A percentile compares a stretch with the other conserved stretches of the same genome.
These are phyloP conservation scores for Suillus hirtellus DNA, from an alignment of 768 basidiomycete genomes.

Conservation along the genomic window DNA sequence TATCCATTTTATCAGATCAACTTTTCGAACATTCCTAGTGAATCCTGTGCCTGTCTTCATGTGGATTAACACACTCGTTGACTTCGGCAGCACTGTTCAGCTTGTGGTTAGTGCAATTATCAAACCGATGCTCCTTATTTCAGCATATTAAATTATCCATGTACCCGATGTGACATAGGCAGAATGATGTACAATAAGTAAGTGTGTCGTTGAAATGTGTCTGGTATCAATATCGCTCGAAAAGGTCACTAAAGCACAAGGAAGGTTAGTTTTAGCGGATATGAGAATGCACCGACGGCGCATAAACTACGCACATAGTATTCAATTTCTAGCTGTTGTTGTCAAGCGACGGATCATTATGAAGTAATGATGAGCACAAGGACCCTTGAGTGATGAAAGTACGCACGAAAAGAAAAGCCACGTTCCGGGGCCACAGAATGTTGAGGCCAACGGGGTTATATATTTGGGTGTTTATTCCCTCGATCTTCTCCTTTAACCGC, in stretches of 20 bases:
- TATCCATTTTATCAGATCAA: not conserved
- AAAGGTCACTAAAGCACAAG: slow-evolving; percentile 7
- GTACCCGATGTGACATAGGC: slow-evolving; percentile 5
- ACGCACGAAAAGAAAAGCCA: slow-evolving; percentile 92
- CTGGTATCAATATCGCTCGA: slow-evolving; percentile 5
- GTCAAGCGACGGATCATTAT: slow-evolving; percentile 3
- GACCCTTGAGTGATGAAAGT: not conserved
- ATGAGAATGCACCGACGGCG: slow-evolving; percentile 9
- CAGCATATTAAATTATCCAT: slow-evolving; percentile 1
- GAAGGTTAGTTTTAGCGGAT: slow-evolving; percentile 1
- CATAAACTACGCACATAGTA: slow-evolving; percentile 68
- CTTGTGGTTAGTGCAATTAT: not conserved
- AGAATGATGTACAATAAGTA: slow-evolving; percentile 7
- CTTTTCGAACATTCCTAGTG: not conserved
- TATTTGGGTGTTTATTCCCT: slow-evolving; percentile 64
- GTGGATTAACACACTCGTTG: not conserved
- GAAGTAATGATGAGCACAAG: slow-evolving; percentile 7
- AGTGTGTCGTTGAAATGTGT: slow-evolving; percentile 2
- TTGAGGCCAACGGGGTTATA: slow-evolving; percentile 89
- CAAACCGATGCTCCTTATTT: not conserved
- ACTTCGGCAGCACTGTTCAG: not conserved
- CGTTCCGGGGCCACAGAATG: slow-evolving; percentile 79
- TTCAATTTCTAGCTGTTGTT: slow-evolving; percentile 84
- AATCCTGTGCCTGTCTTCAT: not conserved
- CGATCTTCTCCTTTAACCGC: slow-evolving; percentile 60